phyloP scores from a whole-genome alignment of 306 rosid genomes.

The Glycine soja region DNA sequence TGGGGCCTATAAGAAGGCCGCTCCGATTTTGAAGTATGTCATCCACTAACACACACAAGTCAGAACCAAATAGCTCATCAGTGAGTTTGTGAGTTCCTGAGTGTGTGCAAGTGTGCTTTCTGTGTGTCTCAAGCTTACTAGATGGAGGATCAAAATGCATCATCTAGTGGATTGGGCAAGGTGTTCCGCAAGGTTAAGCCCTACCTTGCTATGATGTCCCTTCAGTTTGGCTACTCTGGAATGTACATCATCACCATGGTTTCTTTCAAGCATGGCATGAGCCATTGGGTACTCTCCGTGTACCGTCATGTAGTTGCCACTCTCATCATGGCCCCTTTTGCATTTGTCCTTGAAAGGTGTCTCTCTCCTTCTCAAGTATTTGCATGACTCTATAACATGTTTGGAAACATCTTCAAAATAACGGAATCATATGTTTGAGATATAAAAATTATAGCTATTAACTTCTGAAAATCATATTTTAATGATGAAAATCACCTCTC shows the following conservation, averaged over 20 bases:
- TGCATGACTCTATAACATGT: background rate
- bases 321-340: slow-evolving; percentile 79
- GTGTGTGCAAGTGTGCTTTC: background rate
- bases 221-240: slow-evolving; percentile 89
- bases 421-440: too few relatives aligned
- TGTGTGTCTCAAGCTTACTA: background rate
- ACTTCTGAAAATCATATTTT: too few relatives aligned
- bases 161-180: slow-evolving; percentile 19
- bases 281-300: slow-evolving; percentile 78
- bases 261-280: slow-evolving; percentile 92
- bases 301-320: slow-evolving; percentile 86
- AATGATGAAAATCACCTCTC: too few relatives aligned
- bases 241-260: slow-evolving; percentile 90
- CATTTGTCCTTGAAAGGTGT: slow-evolving; percentile 85
- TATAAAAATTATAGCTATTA: too few relatives aligned
- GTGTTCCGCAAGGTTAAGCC: slow-evolving; percentile 61
- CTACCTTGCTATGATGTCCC: slow-evolving; percentile 81
- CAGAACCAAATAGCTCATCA: slow-evolving; percentile 6
- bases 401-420: background rate
- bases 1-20: slow-evolving; percentile 55
- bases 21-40: slow-evolving; percentile 21
- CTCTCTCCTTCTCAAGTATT: background rate
- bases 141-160: slow-evolving; percentile 51
- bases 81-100: slow-evolving; percentile 26
- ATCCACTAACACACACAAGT: slow-evolving; percentile 44